phyloP scores from a whole-genome alignment of 768 basidiomycete species.

The Sarcodon aspratus region DNA sequence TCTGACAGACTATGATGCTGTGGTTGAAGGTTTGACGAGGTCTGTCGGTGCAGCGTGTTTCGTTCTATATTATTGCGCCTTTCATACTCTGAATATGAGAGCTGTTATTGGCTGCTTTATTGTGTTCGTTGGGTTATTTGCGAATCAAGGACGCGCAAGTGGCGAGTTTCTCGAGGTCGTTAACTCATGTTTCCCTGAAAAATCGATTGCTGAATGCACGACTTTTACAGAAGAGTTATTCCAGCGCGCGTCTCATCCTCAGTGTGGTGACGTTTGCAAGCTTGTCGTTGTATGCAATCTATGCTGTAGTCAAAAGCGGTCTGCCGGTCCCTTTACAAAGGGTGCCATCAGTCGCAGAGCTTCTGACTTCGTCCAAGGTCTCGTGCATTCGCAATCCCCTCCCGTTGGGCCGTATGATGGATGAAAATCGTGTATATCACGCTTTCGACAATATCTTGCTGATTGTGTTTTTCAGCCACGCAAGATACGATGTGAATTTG shows the following conservation, averaged over 20 bases:
- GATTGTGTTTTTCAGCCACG: constrained; percentile 39
- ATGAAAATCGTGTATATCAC: constrained; percentile 16
- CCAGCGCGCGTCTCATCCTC: neutral
- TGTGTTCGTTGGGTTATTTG: constrained; percentile 9
- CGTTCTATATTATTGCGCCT: constrained; percentile 7
- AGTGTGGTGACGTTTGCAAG: neutral
- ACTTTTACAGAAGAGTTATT: neutral
- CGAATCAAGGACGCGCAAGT: constrained; percentile 2
- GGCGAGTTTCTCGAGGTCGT: neutral
- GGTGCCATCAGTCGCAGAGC: constrained; percentile 1
- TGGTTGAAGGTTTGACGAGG: constrained; percentile 14
- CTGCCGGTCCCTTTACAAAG: neutral
- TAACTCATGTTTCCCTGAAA: constrained; percentile 1
- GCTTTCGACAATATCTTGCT: constrained; percentile 31
- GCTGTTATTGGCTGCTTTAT: constrained; percentile 13
- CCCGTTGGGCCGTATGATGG: constrained; percentile 4
- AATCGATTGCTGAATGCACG: neutral
- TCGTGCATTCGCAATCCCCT: constrained; percentile 15
- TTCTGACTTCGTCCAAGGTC: neutral
- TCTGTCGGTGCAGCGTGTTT: constrained; percentile 12
- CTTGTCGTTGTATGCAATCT: neutral
- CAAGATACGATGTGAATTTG: constrained; percentile 33
- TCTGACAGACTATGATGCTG: constrained; percentile 19
- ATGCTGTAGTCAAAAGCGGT: neutral
- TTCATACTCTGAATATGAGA: constrained; percentile 2